These are phyloP conservation scores for Fusarium neocosmosporiellum DNA, from an alignment of 2,329 filamentous ascomycete genomes.

Conservation along the genomic window DNA sequence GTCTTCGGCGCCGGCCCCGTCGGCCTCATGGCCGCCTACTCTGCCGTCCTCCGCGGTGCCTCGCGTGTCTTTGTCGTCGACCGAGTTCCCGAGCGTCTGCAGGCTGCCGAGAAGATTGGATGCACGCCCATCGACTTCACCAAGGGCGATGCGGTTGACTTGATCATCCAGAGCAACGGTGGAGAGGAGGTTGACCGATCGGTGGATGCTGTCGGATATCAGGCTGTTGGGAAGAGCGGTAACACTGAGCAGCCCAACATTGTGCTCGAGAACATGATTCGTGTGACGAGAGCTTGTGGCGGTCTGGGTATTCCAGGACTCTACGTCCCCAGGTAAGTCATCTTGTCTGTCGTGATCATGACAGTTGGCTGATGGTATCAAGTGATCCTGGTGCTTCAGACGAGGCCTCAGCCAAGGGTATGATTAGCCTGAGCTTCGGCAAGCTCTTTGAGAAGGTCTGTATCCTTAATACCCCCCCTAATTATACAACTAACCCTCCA, in stretches of 20 bases:
- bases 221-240: slow-evolving; percentile 66
- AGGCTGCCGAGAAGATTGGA: slow-evolving; percentile 70
- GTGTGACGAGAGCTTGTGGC: slow-evolving; percentile 69
- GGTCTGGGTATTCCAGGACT: slow-evolving; percentile 71
- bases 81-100: slow-evolving; percentile 68
- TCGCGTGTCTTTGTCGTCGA: slow-evolving; percentile 72
- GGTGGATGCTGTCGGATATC: slow-evolving; percentile 75
- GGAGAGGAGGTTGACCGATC: slow-evolving; percentile 73
- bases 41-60: slow-evolving; percentile 69
- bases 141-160: slow-evolving; percentile 67
- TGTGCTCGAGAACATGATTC: slow-evolving; percentile 72
- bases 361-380: slow-evolving; percentile 27
- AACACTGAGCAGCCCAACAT: slow-evolving; percentile 71
- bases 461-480: rapidly evolving
- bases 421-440: slow-evolving; percentile 73
- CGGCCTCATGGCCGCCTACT: slow-evolving; percentile 75
- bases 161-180: slow-evolving; percentile 68
- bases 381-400: slow-evolving; percentile 72
- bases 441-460: slow-evolving; percentile 75
- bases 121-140: slow-evolving; percentile 71
- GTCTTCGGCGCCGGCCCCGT: slow-evolving; percentile 74
- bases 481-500: neutral
- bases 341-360: neutral
- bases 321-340: slow-evolving; percentile 51
- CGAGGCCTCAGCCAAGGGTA: slow-evolving; percentile 68